Percentiles rank a stretch among this genome's conserved stretches.
phyloP scores from a whole-genome alignment of 768 basidiomycete species.

The Terana coerulea region DNA sequence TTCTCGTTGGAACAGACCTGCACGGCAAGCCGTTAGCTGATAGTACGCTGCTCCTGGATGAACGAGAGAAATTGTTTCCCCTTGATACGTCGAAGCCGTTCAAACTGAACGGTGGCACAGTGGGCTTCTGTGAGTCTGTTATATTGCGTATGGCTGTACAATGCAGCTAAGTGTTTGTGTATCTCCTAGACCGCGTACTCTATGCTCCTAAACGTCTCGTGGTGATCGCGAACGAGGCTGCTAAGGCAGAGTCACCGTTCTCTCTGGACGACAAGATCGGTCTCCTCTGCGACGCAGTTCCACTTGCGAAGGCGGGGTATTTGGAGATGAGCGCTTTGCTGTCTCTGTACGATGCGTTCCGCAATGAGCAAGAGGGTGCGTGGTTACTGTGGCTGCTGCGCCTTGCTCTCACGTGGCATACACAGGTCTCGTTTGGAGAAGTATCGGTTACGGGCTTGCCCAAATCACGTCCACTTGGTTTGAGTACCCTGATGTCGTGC shows the following conservation, averaged over 20 bases:
- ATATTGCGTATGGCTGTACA: background rate
- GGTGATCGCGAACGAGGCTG: constrained; percentile 77
- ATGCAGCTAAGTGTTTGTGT: background rate
- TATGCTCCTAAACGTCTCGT: constrained; percentile 79
- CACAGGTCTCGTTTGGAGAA: constrained; percentile 76
- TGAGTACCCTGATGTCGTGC: constrained; percentile 60
- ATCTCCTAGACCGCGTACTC: constrained; percentile 65
- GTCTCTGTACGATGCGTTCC: constrained; percentile 64
- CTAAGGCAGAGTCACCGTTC: constrained; percentile 61
- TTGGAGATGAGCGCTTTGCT: constrained; percentile 73
- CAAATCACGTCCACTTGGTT: constrained; percentile 71
- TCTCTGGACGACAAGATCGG: constrained; percentile 86
- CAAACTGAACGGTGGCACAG: constrained; percentile 89
- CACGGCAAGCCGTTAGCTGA: constrained; percentile 58
- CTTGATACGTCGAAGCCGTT: constrained; percentile 75
- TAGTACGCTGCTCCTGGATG: constrained; percentile 57
- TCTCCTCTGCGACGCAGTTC: constrained; percentile 77
- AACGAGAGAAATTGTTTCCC: constrained; percentile 64
- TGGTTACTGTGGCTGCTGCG: constrained; percentile 5
- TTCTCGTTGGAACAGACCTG: constrained; percentile 58
- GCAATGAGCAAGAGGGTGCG: constrained; percentile 75
- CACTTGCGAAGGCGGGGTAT: constrained; percentile 79
- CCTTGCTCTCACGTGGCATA: constrained; percentile 9
- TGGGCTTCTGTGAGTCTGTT: constrained; percentile 76
- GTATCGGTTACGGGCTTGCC: constrained; percentile 54